These are phyloP conservation scores for Cinchona pubescens DNA, from an alignment of 257 asterid genomes.

Conservation along the genomic window DNA sequence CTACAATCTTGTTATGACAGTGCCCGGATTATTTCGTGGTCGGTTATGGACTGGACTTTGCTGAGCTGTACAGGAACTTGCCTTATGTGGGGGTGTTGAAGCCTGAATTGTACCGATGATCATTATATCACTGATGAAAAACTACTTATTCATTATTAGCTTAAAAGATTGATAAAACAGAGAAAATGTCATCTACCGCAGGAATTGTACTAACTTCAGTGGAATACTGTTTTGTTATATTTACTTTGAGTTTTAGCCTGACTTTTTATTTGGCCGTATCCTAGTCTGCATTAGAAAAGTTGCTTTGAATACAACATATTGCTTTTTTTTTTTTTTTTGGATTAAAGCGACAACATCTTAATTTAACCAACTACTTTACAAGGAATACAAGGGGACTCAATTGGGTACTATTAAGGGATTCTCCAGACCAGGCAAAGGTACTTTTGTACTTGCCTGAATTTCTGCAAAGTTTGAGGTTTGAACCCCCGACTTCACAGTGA, in stretches of 20 bases:
- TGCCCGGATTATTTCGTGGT: conserved; percentile 84
- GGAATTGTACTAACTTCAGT: neutral
- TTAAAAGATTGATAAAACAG: neutral
- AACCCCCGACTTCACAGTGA: too few species aligned
- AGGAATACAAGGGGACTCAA: too few species aligned
- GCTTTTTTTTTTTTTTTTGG: too few species aligned
- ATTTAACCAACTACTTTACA: too few species aligned
- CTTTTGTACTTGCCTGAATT: too few species aligned
- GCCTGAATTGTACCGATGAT: conserved; percentile 65
- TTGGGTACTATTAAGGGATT: too few species aligned
- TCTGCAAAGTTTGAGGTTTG: too few species aligned
- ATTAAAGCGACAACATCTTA: too few species aligned
- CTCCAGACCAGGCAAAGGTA: too few species aligned
- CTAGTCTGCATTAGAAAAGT: too few species aligned
- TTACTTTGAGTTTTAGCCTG: too few species aligned
- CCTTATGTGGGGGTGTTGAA: conserved; percentile 77
- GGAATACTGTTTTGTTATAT: neutral
- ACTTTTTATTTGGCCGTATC: neutral
- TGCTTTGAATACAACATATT: too few species aligned
- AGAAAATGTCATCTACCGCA: neutral
- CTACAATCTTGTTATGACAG: conserved; percentile 34
- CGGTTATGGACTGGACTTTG: conserved; percentile 88
- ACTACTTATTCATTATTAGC: neutral
- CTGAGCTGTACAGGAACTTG: conserved; percentile 81
- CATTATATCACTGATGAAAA: neutral